These are phyloP conservation scores for Dactylellina sp. DNA, from an alignment of 2,329 filamentous ascomycete genomes.

Conservation along the genomic window DNA sequence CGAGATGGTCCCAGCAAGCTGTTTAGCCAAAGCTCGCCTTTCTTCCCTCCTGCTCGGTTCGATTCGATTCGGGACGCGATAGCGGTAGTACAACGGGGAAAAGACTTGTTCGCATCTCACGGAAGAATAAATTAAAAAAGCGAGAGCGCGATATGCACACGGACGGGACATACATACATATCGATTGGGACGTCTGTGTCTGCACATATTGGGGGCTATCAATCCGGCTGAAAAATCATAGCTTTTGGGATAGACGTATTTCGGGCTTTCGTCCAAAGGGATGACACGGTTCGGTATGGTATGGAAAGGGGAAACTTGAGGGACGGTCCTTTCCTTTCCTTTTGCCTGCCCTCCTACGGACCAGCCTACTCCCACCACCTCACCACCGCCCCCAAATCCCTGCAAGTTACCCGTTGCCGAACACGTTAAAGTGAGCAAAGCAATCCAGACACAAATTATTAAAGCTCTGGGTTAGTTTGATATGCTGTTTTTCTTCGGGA, in stretches of 20 bases:
- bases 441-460: slow-evolving; percentile 41
- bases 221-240: slow-evolving; percentile 39
- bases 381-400: slow-evolving; percentile 38
- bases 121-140: neutral
- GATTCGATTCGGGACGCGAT: slow-evolving; percentile 23
- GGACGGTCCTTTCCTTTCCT: slow-evolving; percentile 54
- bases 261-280: slow-evolving; percentile 48
- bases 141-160: neutral
- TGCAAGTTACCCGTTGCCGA: slow-evolving; percentile 56
- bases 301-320: slow-evolving; percentile 52
- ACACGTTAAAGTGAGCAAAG: slow-evolving; percentile 55
- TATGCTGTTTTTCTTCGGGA: slow-evolving; percentile 38
- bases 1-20: slow-evolving; percentile 40
- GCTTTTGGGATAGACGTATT: slow-evolving; percentile 48
- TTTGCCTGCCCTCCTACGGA: slow-evolving; percentile 22
- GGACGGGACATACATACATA: neutral
- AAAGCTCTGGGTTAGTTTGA: slow-evolving; percentile 53
- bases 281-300: slow-evolving; percentile 43
- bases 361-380: slow-evolving; percentile 19
- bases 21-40: slow-evolving; percentile 44
- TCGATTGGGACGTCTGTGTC: too few relatives aligned
- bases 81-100: slow-evolving; percentile 27
- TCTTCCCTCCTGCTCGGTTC: slow-evolving; percentile 25
- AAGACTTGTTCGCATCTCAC: slow-evolving; percentile 17
- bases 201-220: too few relatives aligned